Evolutionary conservation across 345 rosid genomes (phyloP).

Genomic region (Salix exigua): DNA sequence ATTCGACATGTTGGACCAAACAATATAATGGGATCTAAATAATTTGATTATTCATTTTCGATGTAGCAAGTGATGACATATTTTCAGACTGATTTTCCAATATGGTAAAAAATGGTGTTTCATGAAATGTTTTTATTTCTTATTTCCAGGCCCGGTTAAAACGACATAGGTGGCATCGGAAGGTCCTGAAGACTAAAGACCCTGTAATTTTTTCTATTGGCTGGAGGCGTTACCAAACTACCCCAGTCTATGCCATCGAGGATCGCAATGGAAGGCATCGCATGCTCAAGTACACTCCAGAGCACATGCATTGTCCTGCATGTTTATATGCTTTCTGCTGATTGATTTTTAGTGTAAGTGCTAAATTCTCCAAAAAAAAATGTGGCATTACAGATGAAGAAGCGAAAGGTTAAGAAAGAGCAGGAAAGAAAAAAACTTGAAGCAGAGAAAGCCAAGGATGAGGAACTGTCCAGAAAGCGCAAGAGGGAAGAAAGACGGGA

Average conservation of each 20-base stretch:
- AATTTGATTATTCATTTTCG: neutral
- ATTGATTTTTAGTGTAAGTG: no score
- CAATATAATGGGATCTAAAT: neutral
- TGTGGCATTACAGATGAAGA: no score
- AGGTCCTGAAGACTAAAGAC: conserved; percentile 81
- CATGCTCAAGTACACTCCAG: conserved; percentile 95
- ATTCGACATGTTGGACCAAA: neutral
- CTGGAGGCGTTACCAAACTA: conserved; percentile 92
- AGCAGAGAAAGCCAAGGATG: no score
- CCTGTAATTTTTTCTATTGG: conserved; percentile 89
- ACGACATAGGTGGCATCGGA: conserved; percentile 89
- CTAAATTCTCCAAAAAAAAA: no score
- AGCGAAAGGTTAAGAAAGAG: no score
- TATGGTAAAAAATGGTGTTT: neutral
- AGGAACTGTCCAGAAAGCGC: no score
- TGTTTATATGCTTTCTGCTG: no score
- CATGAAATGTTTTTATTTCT: neutral
- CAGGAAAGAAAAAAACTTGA: no score
- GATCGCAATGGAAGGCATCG: conserved; percentile 84
- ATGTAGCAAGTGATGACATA: neutral
- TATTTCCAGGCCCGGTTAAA: conserved; percentile 68
- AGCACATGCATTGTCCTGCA: conserved; percentile 95
- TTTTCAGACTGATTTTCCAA: no score
- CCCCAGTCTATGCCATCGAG: conserved; percentile 80
- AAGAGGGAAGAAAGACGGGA: no score